Conservation (phyloP, 2,329 filamentous ascomycete species). For the Mycosphaerella sp. region DNA sequence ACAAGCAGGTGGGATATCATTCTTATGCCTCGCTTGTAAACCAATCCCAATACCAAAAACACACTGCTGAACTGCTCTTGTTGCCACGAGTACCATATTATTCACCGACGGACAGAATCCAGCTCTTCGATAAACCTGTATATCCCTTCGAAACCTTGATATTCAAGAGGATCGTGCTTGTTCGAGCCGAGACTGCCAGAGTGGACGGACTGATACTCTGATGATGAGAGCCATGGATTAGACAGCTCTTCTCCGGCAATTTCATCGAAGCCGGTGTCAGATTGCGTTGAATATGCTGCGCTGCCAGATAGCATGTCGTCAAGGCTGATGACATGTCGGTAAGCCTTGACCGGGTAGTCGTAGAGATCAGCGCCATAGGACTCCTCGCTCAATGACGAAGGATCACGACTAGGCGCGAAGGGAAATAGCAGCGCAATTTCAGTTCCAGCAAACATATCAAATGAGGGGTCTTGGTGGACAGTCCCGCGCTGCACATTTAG, state of each 20-base stretch:
- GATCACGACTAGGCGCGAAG: constrained; percentile 62
- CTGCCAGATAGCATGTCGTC: constrained; percentile 50
- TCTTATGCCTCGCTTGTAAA: constrained; percentile 7
- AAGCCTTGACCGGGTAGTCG: constrained; percentile 12
- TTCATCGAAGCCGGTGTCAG: constrained; percentile 29
- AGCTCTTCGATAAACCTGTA: constrained; percentile 61
- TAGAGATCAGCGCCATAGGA: constrained; percentile 34
- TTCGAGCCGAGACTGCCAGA: constrained; percentile 40
- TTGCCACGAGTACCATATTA: neutral
- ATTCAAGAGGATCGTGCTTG: constrained; percentile 47
- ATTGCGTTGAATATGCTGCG: constrained; percentile 35
- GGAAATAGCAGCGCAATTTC: constrained; percentile 77
- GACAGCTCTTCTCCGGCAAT: constrained; percentile 32
- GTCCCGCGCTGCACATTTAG: constrained; percentile 75
- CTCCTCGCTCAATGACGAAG: constrained; percentile 36
- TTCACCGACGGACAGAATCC: constrained; percentile 43
- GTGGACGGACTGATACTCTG: constrained; percentile 53
- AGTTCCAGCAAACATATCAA: constrained; percentile 60
- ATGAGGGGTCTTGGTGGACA: constrained; percentile 71
- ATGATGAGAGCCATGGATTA: constrained; percentile 51
- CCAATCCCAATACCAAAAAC: neutral
- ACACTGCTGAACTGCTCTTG: neutral
- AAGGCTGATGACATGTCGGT: constrained; percentile 45
- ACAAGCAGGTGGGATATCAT: constrained; percentile 10
- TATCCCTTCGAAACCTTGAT: constrained; percentile 60